These are phyloP conservation scores for Lodderomyces beijingensis DNA, from an alignment of 1,139 yeast species.

Conservation along the genomic window DNA sequence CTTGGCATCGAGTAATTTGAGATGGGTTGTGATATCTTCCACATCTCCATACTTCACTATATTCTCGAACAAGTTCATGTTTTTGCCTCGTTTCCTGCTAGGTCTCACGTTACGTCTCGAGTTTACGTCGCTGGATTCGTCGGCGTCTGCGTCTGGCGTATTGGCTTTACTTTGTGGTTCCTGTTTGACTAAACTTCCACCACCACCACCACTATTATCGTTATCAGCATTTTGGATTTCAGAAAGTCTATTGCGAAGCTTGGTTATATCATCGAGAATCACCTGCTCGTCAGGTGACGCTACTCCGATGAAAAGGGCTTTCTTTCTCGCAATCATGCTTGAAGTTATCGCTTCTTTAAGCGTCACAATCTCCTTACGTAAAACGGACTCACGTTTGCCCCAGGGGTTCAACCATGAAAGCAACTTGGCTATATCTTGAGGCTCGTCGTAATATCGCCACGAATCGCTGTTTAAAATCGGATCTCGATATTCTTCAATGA, in stretches of 20 bases:
- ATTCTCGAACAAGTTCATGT: constrained; percentile 15
- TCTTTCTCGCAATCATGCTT: constrained; percentile 59
- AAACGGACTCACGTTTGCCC: constrained; percentile 70
- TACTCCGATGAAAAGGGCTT: constrained; percentile 40
- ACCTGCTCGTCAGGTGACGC: constrained; percentile 35
- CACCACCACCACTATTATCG: no score
- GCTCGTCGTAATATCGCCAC: constrained; percentile 71
- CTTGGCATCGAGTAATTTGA: constrained; percentile 23
- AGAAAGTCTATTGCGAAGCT: constrained; percentile 13
- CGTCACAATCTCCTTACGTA: constrained; percentile 57
- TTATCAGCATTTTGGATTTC: constrained; percentile 11
- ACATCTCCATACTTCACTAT: constrained; percentile 25
- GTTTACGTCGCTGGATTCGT: constrained; percentile 3
- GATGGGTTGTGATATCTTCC: constrained; percentile 27
- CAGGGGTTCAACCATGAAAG: constrained; percentile 66
- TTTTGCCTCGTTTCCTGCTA: constrained; percentile 8
- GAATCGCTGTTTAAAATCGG: constrained; percentile 47
- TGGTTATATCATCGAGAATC: constrained; percentile 35
- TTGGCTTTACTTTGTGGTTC: constrained; percentile 9
- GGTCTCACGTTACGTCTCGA: constrained; percentile 12
- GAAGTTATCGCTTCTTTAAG: constrained; percentile 52
- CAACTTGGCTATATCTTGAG: constrained; percentile 55
- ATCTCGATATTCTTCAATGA: constrained; percentile 62
- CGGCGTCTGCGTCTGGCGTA: constrained; percentile 9
- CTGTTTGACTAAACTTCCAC: no score